Evolutionary conservation across 164 flowering plant genomes (phyloP).

Genomic region (Tetrastigma voinierianum): DNA sequence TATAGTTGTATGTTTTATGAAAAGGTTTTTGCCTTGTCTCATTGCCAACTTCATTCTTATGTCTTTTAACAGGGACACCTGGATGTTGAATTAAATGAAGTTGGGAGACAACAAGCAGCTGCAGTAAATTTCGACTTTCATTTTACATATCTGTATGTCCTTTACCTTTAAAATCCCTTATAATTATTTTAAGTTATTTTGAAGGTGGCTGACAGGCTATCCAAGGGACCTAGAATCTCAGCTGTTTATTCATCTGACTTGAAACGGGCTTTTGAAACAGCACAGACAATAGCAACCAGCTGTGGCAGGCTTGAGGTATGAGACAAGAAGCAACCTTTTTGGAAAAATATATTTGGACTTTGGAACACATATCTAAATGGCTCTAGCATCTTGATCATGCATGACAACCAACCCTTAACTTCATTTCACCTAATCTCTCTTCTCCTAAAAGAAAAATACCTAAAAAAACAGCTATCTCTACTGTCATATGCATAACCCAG

Average conservation of each 20-base stretch:
- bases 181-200: constrained; percentile 6
- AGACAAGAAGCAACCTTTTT: neutral
- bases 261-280: constrained; percentile 79
- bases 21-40: neutral
- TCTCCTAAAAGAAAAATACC: too few species aligned
- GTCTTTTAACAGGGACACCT: constrained; percentile 66
- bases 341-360: too few species aligned
- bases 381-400: too few species aligned
- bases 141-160: neutral
- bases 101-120: constrained; percentile 80
- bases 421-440: too few species aligned
- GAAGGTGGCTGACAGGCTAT: constrained; percentile 77
- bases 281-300: constrained; percentile 63
- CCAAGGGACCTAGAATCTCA: constrained; percentile 62
- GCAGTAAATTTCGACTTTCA: constrained; percentile 44
- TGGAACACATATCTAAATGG: too few species aligned
- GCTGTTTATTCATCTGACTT: constrained; percentile 85
- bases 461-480: too few species aligned
- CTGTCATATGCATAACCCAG: neutral
- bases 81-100: constrained; percentile 81
- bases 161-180: constrained; percentile 4
- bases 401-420: too few species aligned
- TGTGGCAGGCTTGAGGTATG: constrained; percentile 76
- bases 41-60: neutral
- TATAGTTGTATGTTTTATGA: neutral